Evolutionary conservation across 1,284 basidiomycete genomes (phyloP).

Genomic region (Grifola frondosa): DNA sequence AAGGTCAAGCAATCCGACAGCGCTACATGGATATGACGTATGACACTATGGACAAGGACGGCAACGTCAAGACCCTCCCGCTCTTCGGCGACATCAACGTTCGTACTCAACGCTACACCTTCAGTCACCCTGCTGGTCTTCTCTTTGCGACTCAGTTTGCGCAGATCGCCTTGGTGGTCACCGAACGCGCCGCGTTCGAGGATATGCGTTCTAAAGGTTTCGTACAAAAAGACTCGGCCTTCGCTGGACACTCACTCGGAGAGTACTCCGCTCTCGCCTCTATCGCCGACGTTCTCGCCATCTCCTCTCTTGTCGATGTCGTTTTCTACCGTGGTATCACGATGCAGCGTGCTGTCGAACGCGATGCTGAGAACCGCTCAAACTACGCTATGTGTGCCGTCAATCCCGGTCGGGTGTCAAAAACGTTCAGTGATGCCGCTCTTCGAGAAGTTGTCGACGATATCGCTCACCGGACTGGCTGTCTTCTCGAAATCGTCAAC

Average conservation of each 20-base stretch:
- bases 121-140: slow-evolving; percentile 93
- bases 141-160: slow-evolving; percentile 98
- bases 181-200: slow-evolving; percentile 96
- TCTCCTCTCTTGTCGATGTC: slow-evolving; percentile 95
- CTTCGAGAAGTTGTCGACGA: slow-evolving; percentile 94
- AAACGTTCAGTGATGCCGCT: slow-evolving; percentile 90
- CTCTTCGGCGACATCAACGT: slow-evolving; percentile 92
- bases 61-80: slow-evolving; percentile 91
- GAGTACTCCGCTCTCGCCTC: slow-evolving; percentile 98
- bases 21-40: slow-evolving; percentile 99
- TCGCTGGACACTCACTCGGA: slow-evolving; percentile 97
- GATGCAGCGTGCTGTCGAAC: slow-evolving; percentile 97
- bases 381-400: slow-evolving; percentile 99
- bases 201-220: slow-evolving; percentile 97
- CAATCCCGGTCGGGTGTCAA: slow-evolving; percentile 93
- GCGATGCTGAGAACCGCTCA: slow-evolving; percentile 88
- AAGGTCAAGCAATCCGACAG: slow-evolving; percentile 95
- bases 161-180: slow-evolving; percentile 96
- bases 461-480: slow-evolving; percentile 75
- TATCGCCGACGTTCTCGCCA: slow-evolving; percentile 93
- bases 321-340: slow-evolving; percentile 99
- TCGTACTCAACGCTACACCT: slow-evolving; percentile 94
- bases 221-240: slow-evolving; percentile 88
- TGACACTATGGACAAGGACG: slow-evolving; percentile 94
- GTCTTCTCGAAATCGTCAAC: slow-evolving; percentile 95